These are phyloP conservation scores for Endogone sp. DNA, from an alignment of 192 early-diverging fungal genomes.

Conservation along the genomic window DNA sequence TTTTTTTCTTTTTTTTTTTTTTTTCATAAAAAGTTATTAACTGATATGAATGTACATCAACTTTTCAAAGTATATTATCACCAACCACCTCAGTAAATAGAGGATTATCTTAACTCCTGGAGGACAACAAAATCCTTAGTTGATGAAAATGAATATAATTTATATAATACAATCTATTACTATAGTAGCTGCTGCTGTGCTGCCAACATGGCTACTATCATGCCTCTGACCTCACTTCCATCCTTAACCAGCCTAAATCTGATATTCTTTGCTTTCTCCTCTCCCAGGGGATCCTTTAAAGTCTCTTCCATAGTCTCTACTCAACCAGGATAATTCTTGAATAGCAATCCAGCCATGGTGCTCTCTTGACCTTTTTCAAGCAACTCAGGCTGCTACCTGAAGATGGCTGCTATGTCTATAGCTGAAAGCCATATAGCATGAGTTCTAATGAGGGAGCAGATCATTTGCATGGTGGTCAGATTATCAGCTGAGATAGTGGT, in stretches of 20 bases:
- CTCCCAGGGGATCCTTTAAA: constrained; percentile 62
- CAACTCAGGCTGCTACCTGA: constrained; percentile 13
- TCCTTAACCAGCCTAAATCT: background rate
- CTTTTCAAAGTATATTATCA: no score
- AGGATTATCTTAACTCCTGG: no score
- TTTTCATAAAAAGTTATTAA: no score
- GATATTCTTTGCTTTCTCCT: background rate
- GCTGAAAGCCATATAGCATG: constrained; percentile 74
- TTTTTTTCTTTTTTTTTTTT: no score
- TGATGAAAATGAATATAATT: no score
- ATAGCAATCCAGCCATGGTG: constrained; percentile 76
- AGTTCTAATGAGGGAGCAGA: constrained; percentile 72
- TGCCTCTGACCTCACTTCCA: background rate
- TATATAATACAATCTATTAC: no score
- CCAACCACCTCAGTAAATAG: no score
- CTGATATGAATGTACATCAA: no score
- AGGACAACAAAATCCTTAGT: no score
- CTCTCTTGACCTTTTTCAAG: constrained; percentile 5
- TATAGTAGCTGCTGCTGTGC: background rate
- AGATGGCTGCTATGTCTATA: constrained; percentile 50
- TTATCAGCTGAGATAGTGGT: constrained; percentile 53
- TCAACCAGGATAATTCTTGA: constrained; percentile 80
- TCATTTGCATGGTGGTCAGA: constrained; percentile 64
- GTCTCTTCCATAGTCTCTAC: constrained; percentile 65
- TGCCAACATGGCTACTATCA: background rate